phyloP scores from a whole-genome alignment of 768 basidiomycete species.

The Boletus coccyginus region DNA sequence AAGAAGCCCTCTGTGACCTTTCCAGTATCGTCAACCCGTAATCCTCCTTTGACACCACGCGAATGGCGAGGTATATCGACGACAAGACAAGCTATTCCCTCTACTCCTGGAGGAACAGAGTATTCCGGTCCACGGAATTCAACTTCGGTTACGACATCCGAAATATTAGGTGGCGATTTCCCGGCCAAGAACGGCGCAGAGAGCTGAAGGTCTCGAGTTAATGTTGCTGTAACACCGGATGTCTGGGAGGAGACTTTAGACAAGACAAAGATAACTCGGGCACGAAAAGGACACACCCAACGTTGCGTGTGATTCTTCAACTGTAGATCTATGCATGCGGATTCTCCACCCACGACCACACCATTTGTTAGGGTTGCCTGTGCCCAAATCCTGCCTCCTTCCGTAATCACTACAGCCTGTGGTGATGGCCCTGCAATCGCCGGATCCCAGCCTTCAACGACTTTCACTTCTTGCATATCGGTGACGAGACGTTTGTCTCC shows the following conservation, averaged over 20 bases:
- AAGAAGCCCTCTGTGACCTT: constrained; percentile 54
- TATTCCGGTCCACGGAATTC: constrained; percentile 76
- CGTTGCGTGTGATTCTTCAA: constrained; percentile 81
- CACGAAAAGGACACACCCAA: constrained; percentile 49
- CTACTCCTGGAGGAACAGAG: constrained; percentile 65
- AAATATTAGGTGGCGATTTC: constrained; percentile 41
- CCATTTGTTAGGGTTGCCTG: constrained; percentile 66
- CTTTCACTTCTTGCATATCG: constrained; percentile 56
- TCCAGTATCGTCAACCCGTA: constrained; percentile 50
- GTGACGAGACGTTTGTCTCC: constrained; percentile 69
- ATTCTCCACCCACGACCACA: constrained; percentile 63
- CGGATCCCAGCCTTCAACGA: constrained; percentile 54
- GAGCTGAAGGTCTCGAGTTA: constrained; percentile 61
- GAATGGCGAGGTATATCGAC: constrained; percentile 74
- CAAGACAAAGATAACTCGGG: neutral
- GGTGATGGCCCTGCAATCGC: constrained; percentile 38
- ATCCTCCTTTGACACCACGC: constrained; percentile 62
- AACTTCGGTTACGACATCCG: constrained; percentile 66
- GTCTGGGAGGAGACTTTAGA: constrained; percentile 46
- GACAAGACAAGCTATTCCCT: constrained; percentile 76
- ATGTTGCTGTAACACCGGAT: constrained; percentile 56
- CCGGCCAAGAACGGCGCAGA: constrained; percentile 33
- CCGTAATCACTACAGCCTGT: constrained; percentile 65
- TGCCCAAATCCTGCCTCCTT: constrained; percentile 78
- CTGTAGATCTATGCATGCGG: constrained; percentile 69